A percentile compares a stretch with the other conserved stretches of the same genome.
These are phyloP conservation scores for Hypoxylon sp. DNA, from an alignment of 2,329 filamentous ascomycete species.

Conservation along the genomic window DNA sequence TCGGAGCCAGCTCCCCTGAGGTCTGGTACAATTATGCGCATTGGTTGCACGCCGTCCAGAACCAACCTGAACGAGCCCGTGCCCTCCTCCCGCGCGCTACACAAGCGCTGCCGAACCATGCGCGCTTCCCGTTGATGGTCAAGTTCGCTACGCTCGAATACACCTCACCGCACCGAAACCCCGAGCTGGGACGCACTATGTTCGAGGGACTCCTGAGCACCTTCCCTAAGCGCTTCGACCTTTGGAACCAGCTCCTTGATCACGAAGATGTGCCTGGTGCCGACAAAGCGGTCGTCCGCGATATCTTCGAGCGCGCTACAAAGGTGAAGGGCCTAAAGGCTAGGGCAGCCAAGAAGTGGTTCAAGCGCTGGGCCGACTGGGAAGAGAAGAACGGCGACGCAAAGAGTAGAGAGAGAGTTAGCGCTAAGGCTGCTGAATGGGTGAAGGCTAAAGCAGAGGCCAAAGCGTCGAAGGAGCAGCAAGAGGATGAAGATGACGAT, in stretches of 20 bases:
- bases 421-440: constrained; percentile 79
- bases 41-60: constrained; percentile 84
- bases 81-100: constrained; percentile 85
- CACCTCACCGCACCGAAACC: constrained; percentile 82
- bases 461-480: constrained; percentile 51
- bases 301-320: constrained; percentile 85
- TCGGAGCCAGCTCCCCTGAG: constrained; percentile 81
- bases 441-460: constrained; percentile 66
- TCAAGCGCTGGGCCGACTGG: constrained; percentile 92
- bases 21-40: constrained; percentile 96
- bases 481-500: constrained; percentile 56
- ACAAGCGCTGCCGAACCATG: constrained; percentile 81
- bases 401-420: constrained; percentile 79
- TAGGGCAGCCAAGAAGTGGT: constrained; percentile 87
- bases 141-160: constrained; percentile 96
- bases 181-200: constrained; percentile 93
- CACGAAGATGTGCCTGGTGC: constrained; percentile 76
- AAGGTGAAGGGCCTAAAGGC: constrained; percentile 81
- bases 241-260: constrained; percentile 94
- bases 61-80: constrained; percentile 80
- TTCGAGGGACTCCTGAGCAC: constrained; percentile 89
- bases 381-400: constrained; percentile 81
- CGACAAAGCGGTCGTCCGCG: constrained; percentile 72
- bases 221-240: constrained; percentile 89
- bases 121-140: constrained; percentile 80